Base-by-base conservation (phyloP, 108 stramenopile genomes). In the Skeletonema costatum region DNA sequence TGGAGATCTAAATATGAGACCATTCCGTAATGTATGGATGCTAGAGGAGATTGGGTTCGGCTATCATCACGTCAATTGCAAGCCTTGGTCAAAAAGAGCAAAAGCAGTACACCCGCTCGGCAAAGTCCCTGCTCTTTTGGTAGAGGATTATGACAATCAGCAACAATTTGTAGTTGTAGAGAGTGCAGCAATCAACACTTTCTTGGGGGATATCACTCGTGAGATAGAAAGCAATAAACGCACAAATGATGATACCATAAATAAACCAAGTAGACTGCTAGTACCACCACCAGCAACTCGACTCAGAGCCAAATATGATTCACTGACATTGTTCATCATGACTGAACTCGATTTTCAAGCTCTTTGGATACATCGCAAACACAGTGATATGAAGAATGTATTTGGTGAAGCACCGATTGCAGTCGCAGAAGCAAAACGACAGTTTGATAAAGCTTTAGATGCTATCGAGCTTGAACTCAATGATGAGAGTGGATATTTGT, bases 11-110 rank as follows among this genome's bases (percentile, higher is more conserved):
- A 78, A 70, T 41, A 88, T 79, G 62, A 81, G 93, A 3, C 81
- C 91, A 29, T 92, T 92, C 70, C 91, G 93, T 2, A 87, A 88
- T 65, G 44, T 87, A 10, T 95, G 93, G 93, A 92, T 95, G 92
- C 78, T 95, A n/a, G 89, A 95, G 80, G 91, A 95, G 75, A 71
- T 92, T 16, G 73, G 78, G 0, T 32, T 86, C 1, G 68, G 80
- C 2, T 89, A 86, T 70, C 46, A 76, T 2, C 83, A 84, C 41
- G 53, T 87, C 41, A 38, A 39, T 6, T 84, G 82, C 35, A 36
- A 42, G 25, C 91, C 87, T 11, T 83, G 80, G 61, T 78, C 82
- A 10, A 46, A 42, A 44, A 30, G 60, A 44, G 85, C 82, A 14
- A 76, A 69, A 32, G n/a, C 59, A 19, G 71, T 85, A 66, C 88